Base-by-base conservation (phyloP, 176 grass and related monocot genomes). In the Miscanthus lutarioriparius region DNA sequence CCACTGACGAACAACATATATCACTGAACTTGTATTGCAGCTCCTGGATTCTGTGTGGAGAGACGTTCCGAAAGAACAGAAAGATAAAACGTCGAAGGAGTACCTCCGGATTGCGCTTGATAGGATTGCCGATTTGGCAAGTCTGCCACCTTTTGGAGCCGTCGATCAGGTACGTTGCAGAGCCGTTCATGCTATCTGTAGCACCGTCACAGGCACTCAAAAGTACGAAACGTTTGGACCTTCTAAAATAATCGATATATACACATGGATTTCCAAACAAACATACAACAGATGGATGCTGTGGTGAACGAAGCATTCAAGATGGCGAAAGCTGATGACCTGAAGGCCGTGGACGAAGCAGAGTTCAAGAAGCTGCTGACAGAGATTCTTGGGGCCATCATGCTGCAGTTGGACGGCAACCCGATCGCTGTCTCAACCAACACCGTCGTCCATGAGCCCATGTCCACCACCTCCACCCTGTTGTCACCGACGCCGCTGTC, bases 391-490 rank as follows among this genome's bases (percentile, higher is more conserved):
- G 95, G 88, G 39, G 87, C 88, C 23, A 61, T 91, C 38, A 97
- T 97, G 95, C 84, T 97, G 79, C 95, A 94, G 62, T 9, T 97
- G 53, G 90, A 94, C 6, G 92, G 92, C 9, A 94, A 88, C n/a
- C 82, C 85, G 0, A 84, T 94, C 61, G 84, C 86, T 17, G 79
- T 97, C 19, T 92, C 95, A 4, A 86, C 86, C 20, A 94, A 97
- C 76, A 79, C 79, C 32, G 92, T 94, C 19, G 74, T 97, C 61
- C 92, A 94, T 35, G 95, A 94, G 84, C 90, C 95, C 5, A 76
- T 92, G 75, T 87, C 81, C 8, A 69, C 75, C 74, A 23, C 92
- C 35, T 86, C 92, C 23, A 48, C 54, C 59, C 91, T 96, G 22
- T 3, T 95, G 10, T 86, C 88, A n/a, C 74, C 84, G 2, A 38